Evolutionary conservation across 2,329 filamentous ascomycete genomes (phyloP), one percentile per base, ranked within the genome.

Genomic region (Botrytis squamosa): DNA sequence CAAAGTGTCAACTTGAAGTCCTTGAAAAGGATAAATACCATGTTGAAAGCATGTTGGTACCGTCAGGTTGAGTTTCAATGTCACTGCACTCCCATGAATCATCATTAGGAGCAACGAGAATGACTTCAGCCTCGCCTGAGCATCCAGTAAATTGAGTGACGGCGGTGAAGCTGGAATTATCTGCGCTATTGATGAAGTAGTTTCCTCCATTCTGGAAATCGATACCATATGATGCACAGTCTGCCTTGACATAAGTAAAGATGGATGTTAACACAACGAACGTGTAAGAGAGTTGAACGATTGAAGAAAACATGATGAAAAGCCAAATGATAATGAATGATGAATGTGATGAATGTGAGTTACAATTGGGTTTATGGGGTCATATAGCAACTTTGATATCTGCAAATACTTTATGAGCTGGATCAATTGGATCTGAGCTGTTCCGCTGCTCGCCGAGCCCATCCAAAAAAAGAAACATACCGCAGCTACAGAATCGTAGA

Each of bases 401-500:
- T 38, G 29, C 3, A 4, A 33, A 18, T 38, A 4, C 42, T 10
- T 38, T n/a, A n/a, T 38, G 33, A 62, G 55, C 64, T 69, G 36
- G 42, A 46, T 60, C 52, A 36, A 10, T 25, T 60, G 29, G 22
- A 40, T 46, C 29, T 18, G 20, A 42, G 52, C 42, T 62, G 42
- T 38, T 40, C 16, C 25, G 25, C 65, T 40, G 25, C 25, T 72
- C 55, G 63, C 64, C 52, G 71, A 72, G 52, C 25, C 52, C 10
- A 18, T 69, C 63, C 52, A 69, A 72, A 72, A 72, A 72, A 69
- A 72, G 71, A 72, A 68, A 52, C 64, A 52, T 44, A 20, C 63
- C 71, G 33, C 55, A 72, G 55, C 55, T 69, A 42, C 42, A 59
- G 25, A 55, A 72, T 25, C n/a, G 29, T 72, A 14, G 52, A 29